These are phyloP conservation scores for Trametes sp. DNA, from an alignment of 1,284 basidiomycete genomes.

Conservation along the genomic window DNA sequence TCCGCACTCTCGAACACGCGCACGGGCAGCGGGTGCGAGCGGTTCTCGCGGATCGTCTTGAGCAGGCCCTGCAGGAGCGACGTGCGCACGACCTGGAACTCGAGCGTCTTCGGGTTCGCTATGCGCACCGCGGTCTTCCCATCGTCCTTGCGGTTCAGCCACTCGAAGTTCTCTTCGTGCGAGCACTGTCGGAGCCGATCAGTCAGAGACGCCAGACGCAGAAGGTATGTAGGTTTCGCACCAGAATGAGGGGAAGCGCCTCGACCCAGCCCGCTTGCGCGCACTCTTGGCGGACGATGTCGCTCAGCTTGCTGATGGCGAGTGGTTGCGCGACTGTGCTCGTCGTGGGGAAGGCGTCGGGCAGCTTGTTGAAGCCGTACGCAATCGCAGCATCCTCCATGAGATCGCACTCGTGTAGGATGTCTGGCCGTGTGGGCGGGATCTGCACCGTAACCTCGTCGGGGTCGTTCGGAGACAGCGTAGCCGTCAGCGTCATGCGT, in stretches of 20 bases:
- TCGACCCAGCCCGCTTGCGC: conserved; percentile 96
- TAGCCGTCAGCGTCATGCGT: conserved; percentile 77
- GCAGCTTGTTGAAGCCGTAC: conserved; percentile 97
- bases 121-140: conserved; percentile 87
- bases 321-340: conserved; percentile 95
- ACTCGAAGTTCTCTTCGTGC: conserved; percentile 97
- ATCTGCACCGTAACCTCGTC: conserved; percentile 82
- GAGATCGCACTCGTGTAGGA: conserved; percentile 97
- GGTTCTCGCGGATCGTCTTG: conserved; percentile 97
- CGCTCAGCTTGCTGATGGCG: conserved; percentile 89
- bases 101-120: conserved; percentile 96
- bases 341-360: conserved; percentile 91
- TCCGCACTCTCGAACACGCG: conserved; percentile 96
- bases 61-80: conserved; percentile 94
- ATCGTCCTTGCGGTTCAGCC: conserved; percentile 88
- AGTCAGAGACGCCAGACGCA: not conserved
- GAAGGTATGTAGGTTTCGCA: conserved; percentile 47
- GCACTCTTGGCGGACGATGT: conserved; percentile 91
- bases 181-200: conserved; percentile 72
- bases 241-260: conserved; percentile 92
- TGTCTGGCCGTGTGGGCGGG: conserved; percentile 94
- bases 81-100: conserved; percentile 98
- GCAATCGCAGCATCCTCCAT: conserved; percentile 99
- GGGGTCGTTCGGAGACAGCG: conserved; percentile 53
- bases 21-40: conserved; percentile 91